phyloP scores from a whole-genome alignment of 441 rosid species.

The Populus hybrid region DNA sequence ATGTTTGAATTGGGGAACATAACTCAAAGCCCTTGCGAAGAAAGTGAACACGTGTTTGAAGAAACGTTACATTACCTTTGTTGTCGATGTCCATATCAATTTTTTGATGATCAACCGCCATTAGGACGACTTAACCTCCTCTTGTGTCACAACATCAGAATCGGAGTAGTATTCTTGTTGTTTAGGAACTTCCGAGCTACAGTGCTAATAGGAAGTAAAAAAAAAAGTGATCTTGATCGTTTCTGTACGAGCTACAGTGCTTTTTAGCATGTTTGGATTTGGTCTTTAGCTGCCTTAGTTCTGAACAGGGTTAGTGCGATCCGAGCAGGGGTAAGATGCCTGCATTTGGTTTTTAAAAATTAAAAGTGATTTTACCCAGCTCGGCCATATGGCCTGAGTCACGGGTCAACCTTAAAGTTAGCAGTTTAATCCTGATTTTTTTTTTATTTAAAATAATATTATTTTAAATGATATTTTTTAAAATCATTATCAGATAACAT shows the following conservation, averaged over 20 bases:
- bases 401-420: too few species aligned
- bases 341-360: neutral
- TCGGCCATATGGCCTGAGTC: too few species aligned
- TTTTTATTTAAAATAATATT: too few species aligned
- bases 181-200: neutral
- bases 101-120: neutral
- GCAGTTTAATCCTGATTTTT: too few species aligned
- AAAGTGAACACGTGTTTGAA: neutral
- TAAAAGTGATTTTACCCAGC: too few species aligned
- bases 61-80: neutral
- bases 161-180: neutral
- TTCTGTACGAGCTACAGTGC: neutral
- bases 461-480: too few species aligned
- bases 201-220: too few species aligned
- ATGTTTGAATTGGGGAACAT: neutral
- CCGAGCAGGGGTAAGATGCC: neutral
- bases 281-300: neutral
- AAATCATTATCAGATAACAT: too few species aligned
- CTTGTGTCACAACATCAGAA: neutral
- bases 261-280: neutral
- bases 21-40: neutral
- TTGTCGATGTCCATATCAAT: conserved; percentile 39
- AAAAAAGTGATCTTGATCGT: neutral
- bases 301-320: neutral
- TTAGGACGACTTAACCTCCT: neutral